Evolutionary conservation across 192 early-diverging fungal genomes (phyloP).

Genomic region (Backusella tarrabulga): DNA sequence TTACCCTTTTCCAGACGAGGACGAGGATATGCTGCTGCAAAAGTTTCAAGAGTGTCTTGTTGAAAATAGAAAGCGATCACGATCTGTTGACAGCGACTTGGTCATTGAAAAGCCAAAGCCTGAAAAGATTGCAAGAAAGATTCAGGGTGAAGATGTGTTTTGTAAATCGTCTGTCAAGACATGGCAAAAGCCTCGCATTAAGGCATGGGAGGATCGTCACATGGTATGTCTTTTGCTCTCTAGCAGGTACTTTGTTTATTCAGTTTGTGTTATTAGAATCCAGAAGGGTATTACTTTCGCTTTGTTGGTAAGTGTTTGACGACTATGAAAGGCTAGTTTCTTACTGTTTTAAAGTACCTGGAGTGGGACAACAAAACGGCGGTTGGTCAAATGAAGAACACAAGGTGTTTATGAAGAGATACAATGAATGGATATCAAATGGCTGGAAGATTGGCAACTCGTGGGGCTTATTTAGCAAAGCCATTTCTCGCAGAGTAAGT

Average conservation of each 20-base stretch:
- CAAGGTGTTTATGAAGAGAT: constrained; percentile 47
- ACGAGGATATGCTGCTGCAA: neutral
- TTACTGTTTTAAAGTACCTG: constrained; percentile 35
- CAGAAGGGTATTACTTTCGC: constrained; percentile 54
- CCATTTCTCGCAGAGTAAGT: constrained; percentile 47
- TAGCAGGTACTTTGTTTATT: neutral
- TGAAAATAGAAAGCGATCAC: constrained; percentile 1
- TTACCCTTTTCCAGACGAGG: neutral
- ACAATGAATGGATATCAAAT: constrained; percentile 45
- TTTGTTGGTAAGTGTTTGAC: constrained; percentile 45
- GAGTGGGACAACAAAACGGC: constrained; percentile 54
- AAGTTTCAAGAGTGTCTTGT: neutral
- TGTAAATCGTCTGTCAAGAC: constrained; percentile 37
- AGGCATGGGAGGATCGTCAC: constrained; percentile 43
- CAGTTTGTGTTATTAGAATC: constrained; percentile 29
- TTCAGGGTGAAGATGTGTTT: constrained; percentile 42
- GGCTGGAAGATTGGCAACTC: constrained; percentile 51
- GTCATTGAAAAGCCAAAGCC: neutral
- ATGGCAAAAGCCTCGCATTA: constrained; percentile 49
- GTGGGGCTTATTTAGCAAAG: constrained; percentile 55
- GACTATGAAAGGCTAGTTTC: too few species aligned
- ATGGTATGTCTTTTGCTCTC: neutral
- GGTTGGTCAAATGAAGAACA: constrained; percentile 42
- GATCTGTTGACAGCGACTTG: neutral
- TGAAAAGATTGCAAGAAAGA: neutral